Conservation (phyloP, 805 yeast species). For the Wickerhamomyces chambardii region DNA sequence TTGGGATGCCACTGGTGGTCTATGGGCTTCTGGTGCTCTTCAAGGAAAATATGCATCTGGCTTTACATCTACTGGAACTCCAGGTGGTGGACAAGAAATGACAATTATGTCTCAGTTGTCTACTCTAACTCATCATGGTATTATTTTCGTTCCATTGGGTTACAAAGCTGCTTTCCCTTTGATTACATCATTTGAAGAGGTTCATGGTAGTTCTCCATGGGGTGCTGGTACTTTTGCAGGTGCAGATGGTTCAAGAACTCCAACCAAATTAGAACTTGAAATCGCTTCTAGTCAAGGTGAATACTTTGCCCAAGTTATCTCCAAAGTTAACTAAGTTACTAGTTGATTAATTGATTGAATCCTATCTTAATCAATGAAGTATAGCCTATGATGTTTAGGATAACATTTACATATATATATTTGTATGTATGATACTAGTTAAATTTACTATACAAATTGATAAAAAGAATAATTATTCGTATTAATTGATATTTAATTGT, state of each 20-base stretch:
- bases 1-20: constrained; percentile 63
- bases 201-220: constrained; percentile 75
- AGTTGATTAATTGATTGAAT: too few species aligned
- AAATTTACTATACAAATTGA: too few species aligned
- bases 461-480: too few species aligned
- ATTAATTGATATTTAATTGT: constrained; percentile 2
- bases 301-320: constrained; percentile 27
- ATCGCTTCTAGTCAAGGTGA: constrained; percentile 58
- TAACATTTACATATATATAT: too few species aligned
- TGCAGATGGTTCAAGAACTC: constrained; percentile 58
- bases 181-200: constrained; percentile 44
- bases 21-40: constrained; percentile 60
- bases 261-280: constrained; percentile 47
- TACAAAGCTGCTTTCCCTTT: constrained; percentile 44
- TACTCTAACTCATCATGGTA: constrained; percentile 61
- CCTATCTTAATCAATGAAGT: too few species aligned
- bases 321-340: too few species aligned
- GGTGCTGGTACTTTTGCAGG: constrained; percentile 75
- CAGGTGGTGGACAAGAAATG: constrained; percentile 68
- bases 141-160: constrained; percentile 66
- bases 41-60: constrained; percentile 63
- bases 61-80: constrained; percentile 57
- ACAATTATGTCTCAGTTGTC: constrained; percentile 48
- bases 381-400: too few species aligned
- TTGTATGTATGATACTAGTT: too few species aligned